Evolutionary conservation across 2,329 filamentous ascomycete species (phyloP).

Genomic region (Sclerotinia sclerotiorum): DNA sequence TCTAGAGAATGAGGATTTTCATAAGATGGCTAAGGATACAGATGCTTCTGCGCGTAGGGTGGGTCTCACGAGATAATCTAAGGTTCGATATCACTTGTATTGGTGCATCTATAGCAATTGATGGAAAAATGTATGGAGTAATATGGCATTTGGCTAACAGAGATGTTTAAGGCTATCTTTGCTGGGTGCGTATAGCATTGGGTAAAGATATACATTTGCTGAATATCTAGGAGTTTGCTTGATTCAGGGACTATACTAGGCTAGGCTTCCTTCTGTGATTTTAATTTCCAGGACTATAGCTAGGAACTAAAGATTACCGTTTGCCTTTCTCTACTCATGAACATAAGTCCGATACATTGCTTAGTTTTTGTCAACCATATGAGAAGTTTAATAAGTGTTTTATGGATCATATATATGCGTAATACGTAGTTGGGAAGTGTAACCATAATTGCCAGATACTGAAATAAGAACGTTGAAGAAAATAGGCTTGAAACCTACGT

Average conservation of each 20-base stretch:
- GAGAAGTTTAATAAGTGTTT: neutral
- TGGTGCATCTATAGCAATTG: neutral
- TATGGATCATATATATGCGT: neutral
- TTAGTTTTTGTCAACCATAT: neutral
- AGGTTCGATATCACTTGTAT: neutral
- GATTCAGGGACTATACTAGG: neutral
- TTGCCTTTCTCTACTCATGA: neutral
- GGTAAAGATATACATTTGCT: neutral
- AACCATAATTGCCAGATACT: neutral
- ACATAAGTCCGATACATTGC: no score
- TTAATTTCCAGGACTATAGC: no score
- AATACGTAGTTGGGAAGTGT: no score
- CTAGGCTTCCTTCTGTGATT: neutral
- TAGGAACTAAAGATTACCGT: neutral
- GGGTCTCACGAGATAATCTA: constrained; percentile 44
- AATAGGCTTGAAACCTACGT: neutral
- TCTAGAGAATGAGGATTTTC: constrained; percentile 50
- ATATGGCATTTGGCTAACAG: neutral
- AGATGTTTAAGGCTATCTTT: neutral
- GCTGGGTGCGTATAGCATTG: neutral
- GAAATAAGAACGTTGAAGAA: neutral
- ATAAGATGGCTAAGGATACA: constrained; percentile 52
- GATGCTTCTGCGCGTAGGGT: constrained; percentile 50
- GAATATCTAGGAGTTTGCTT: neutral
- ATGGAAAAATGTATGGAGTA: neutral